Percentiles rank a stretch among this genome's conserved stretches.
Conservation (phyloP, 179 eudicot genomes). For the Drosera spatulata region DNA sequence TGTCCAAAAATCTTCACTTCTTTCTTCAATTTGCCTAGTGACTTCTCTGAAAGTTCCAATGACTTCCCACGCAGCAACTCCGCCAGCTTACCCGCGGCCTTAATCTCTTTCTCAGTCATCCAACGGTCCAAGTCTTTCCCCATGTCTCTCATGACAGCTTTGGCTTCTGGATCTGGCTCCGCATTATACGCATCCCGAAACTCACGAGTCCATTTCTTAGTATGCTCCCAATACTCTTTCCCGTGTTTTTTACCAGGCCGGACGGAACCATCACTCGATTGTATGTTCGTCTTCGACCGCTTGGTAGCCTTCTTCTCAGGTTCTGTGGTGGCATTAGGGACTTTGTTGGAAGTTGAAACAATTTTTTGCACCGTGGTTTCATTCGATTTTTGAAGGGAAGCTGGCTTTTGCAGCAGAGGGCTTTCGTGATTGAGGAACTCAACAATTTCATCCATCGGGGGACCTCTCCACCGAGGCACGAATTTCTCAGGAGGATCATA, state of each 20-base stretch:
- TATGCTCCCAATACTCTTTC: constrained; percentile 86
- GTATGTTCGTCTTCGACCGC: constrained; percentile 51
- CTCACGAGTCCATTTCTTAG: constrained; percentile 85
- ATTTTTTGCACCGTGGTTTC: constrained; percentile 19
- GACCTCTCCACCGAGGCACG: constrained; percentile 86
- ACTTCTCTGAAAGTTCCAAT: constrained; percentile 44
- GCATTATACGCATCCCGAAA: constrained; percentile 71
- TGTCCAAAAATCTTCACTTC: constrained; percentile 90
- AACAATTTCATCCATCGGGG: constrained; percentile 48
- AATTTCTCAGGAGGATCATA: constrained; percentile 88
- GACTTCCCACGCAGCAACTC: constrained; percentile 48
- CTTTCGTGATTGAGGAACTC: constrained; percentile 34
- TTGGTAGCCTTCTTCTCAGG: constrained; percentile 12
- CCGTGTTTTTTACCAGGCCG: constrained; percentile 70
- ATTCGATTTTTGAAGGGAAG: constrained; percentile 15
- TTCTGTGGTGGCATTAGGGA: constrained; percentile 15
- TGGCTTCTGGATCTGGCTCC: constrained; percentile 69
- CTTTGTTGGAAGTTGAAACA: constrained; percentile 10
- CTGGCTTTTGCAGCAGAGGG: constrained; percentile 16
- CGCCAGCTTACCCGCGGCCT: constrained; percentile 64
- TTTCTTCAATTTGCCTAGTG: constrained; percentile 62
- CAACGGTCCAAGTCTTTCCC: constrained; percentile 92
- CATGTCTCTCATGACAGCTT: constrained; percentile 66
- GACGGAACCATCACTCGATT: constrained; percentile 76
- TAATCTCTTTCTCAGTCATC: constrained; percentile 77